These are phyloP conservation scores for Antitrichia curtipendula DNA, from an alignment of 225 moss, liverwort and hornwort genomes.

Conservation along the genomic window DNA sequence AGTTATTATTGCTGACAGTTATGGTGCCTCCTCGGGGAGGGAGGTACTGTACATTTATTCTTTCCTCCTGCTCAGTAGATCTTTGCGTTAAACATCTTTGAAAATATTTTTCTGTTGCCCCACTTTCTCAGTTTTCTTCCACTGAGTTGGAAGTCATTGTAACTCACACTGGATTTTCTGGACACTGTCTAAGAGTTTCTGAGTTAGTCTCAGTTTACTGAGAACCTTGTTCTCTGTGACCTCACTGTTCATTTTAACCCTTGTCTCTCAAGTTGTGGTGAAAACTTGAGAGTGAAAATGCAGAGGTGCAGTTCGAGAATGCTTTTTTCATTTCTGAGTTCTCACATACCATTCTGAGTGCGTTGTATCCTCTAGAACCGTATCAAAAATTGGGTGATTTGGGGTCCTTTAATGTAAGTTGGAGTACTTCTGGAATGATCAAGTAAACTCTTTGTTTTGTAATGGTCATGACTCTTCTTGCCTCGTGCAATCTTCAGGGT, in stretches of 20 bases:
- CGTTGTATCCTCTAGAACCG: neutral
- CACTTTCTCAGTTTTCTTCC: neutral
- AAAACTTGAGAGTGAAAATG: neutral
- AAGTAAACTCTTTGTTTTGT: neutral
- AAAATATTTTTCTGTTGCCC: neutral
- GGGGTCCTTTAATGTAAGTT: neutral
- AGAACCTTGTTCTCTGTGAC: neutral
- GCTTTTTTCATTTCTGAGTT: neutral
- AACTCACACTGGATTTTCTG: neutral
- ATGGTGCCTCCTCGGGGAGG: conserved; percentile 30
- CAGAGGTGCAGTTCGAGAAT: neutral
- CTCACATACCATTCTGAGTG: neutral
- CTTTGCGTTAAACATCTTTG: neutral
- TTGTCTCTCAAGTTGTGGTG: neutral
- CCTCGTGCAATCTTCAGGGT: conserved; percentile 14
- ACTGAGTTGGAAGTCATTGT: neutral
- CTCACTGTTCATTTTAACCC: neutral
- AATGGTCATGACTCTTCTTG: neutral
- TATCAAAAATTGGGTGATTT: neutral
- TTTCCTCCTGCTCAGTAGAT: neutral
- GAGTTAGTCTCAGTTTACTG: neutral
- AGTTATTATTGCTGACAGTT: conserved; percentile 45
- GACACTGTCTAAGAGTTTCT: neutral
- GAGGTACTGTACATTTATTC: conserved; percentile 26
- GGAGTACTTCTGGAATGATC: neutral